phyloP scores from a whole-genome alignment of 2,329 filamentous ascomycete species.

The Curvularia eragrostidis region DNA sequence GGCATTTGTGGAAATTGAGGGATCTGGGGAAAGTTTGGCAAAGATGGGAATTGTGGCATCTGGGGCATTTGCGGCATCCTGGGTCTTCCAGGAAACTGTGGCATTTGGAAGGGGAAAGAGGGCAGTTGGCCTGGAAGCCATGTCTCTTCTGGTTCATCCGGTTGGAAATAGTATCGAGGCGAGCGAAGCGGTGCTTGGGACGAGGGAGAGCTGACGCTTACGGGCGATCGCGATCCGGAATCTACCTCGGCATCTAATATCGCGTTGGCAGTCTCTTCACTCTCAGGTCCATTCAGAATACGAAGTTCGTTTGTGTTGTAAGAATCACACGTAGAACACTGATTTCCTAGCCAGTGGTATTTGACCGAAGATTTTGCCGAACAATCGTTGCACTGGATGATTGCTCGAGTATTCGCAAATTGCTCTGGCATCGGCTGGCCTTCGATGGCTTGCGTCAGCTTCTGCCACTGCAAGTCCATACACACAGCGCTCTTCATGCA shows the following conservation, averaged over 20 bases:
- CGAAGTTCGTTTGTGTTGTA: slow-evolving; percentile 61
- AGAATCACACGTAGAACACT: slow-evolving; percentile 71
- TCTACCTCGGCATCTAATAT: slow-evolving; percentile 40
- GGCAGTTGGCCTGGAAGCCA: slow-evolving; percentile 48
- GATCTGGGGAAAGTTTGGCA: slow-evolving; percentile 43
- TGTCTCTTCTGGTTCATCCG: slow-evolving; percentile 47
- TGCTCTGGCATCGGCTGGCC: slow-evolving; percentile 90
- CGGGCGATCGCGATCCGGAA: slow-evolving; percentile 36
- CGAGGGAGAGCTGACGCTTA: slow-evolving; percentile 42
- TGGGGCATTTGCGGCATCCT: slow-evolving; percentile 42
- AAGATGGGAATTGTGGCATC: slow-evolving; percentile 40
- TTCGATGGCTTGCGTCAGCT: slow-evolving; percentile 84
- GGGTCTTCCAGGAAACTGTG: slow-evolving; percentile 43
- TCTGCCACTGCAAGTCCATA: slow-evolving; percentile 95
- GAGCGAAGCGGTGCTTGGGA: slow-evolving; percentile 43
- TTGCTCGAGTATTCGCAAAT: slow-evolving; percentile 78
- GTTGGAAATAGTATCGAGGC: slow-evolving; percentile 48
- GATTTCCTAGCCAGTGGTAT: slow-evolving; percentile 94
- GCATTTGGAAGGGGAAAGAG: slow-evolving; percentile 48
- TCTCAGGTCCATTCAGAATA: slow-evolving; percentile 50
- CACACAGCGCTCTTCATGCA: slow-evolving; percentile 97
- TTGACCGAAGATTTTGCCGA: slow-evolving; percentile 82
- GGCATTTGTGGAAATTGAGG: slow-evolving; percentile 44
- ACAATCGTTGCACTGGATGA: slow-evolving; percentile 95
- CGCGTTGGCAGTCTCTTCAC: slow-evolving; percentile 45